phyloP scores from a whole-genome alignment of 2,329 filamentous ascomycete species.

The Shiraia bambusicola region DNA sequence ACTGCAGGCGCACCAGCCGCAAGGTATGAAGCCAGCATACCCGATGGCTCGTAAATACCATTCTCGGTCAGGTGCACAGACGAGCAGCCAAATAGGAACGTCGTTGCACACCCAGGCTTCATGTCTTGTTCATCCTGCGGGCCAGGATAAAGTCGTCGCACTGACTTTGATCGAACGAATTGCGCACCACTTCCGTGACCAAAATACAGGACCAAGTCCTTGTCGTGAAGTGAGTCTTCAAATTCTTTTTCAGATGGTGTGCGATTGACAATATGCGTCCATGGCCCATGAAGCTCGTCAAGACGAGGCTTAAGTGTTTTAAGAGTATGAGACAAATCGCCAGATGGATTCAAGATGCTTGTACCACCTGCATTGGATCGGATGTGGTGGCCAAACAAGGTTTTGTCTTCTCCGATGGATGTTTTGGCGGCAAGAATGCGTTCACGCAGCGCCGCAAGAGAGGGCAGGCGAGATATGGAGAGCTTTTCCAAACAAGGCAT shows the following conservation, averaged over 20 bases:
- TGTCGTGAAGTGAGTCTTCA: slow-evolving; percentile 62
- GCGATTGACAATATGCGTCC: slow-evolving; percentile 69
- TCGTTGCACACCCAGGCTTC: slow-evolving; percentile 65
- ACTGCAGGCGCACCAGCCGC: slow-evolving; percentile 78
- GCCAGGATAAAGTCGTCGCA: slow-evolving; percentile 67
- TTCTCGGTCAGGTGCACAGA: slow-evolving; percentile 78
- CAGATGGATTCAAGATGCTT: slow-evolving; percentile 87
- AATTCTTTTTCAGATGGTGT: slow-evolving; percentile 78
- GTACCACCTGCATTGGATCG: slow-evolving; percentile 58
- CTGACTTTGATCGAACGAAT: slow-evolving; percentile 82
- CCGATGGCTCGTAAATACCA: slow-evolving; percentile 82
- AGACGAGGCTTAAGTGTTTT: slow-evolving; percentile 70
- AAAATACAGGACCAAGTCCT: slow-evolving; percentile 85
- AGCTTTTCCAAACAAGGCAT: slow-evolving; percentile 78
- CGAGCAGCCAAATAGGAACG: slow-evolving; percentile 92
- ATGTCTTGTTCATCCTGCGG: slow-evolving; percentile 39
- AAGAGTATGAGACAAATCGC: slow-evolving; percentile 80
- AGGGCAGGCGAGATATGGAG: slow-evolving; percentile 85
- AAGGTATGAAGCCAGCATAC: slow-evolving; percentile 89
- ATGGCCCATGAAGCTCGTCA: slow-evolving; percentile 51
- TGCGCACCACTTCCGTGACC: slow-evolving; percentile 94
- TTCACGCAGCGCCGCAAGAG: slow-evolving; percentile 76
- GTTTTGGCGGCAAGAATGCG: slow-evolving; percentile 62
- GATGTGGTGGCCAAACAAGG: slow-evolving; percentile 48
- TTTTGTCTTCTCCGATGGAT: slow-evolving; percentile 7